A percentile compares a stretch with the other conserved stretches of the same genome.
Evolutionary conservation across 306 rosid genomes (phyloP).

Genomic region (apple (Malus domestica)): DNA sequence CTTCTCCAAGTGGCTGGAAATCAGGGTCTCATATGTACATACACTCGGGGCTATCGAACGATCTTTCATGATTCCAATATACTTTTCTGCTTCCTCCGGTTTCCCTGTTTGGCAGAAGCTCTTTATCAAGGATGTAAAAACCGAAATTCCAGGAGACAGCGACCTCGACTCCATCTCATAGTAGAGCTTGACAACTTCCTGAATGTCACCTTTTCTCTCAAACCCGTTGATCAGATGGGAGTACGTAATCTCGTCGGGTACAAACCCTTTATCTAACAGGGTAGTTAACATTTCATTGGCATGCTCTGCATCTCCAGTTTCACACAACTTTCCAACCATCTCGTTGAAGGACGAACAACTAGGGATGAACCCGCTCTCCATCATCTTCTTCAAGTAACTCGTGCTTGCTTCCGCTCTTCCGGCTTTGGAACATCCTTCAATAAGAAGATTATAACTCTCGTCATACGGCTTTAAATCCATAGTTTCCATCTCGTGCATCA

Average conservation of each 20-base stretch:
- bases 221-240: slow-evolving; percentile 48
- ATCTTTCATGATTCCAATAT: slow-evolving; percentile 49
- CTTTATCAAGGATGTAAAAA: slow-evolving; percentile 36
- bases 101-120: slow-evolving; percentile 47
- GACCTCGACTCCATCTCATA: slow-evolving; percentile 61
- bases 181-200: slow-evolving; percentile 59
- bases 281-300: slow-evolving; percentile 49
- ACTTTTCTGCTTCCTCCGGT: slow-evolving; percentile 62
- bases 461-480: slow-evolving; percentile 48
- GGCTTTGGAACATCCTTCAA: slow-evolving; percentile 46
- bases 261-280: slow-evolving; percentile 58
- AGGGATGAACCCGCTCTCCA: slow-evolving; percentile 50
- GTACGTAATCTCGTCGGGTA: slow-evolving; percentile 51
- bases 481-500: slow-evolving; percentile 56
- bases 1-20: slow-evolving; percentile 28
- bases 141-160: slow-evolving; percentile 46
- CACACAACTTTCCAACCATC: slow-evolving; percentile 47
- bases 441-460: slow-evolving; percentile 49
- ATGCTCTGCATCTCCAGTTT: slow-evolving; percentile 35
- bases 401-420: slow-evolving; percentile 42
- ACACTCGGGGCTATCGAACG: slow-evolving; percentile 30
- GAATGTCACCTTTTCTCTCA: slow-evolving; percentile 28
- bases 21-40: slow-evolving; percentile 32
- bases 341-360: slow-evolving; percentile 52
- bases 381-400: slow-evolving; percentile 43